phyloP scores from a whole-genome alignment of 345 rosid species.

The Lenwebbia sp. region DNA sequence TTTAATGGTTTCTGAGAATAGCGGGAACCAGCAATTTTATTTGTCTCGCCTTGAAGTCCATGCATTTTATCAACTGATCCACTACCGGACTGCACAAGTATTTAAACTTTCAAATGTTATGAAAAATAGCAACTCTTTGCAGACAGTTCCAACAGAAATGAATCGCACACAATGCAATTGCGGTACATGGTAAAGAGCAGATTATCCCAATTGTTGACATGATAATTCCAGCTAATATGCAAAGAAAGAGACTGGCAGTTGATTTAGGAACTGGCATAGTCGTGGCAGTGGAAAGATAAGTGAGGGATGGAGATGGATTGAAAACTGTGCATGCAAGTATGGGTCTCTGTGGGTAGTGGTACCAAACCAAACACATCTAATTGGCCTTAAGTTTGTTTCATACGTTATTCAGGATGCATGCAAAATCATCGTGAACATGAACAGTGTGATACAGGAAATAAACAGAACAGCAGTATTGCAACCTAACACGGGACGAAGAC shows the following conservation, averaged over 20 bases:
- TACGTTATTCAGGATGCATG: neutral
- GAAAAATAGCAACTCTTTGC: neutral
- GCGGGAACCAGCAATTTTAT: slow-evolving; percentile 14
- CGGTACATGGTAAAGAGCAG: neutral
- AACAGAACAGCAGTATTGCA: neutral
- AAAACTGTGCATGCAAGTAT: neutral
- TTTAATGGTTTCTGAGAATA: slow-evolving; percentile 43
- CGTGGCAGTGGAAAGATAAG: neutral
- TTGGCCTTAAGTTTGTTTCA: neutral
- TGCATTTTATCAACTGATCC: slow-evolving; percentile 16
- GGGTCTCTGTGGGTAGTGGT: neutral
- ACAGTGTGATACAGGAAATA: neutral
- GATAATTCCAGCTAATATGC: neutral
- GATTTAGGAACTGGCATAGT: neutral
- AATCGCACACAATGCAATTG: neutral
- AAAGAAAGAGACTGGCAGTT: neutral
- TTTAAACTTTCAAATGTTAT: neutral
- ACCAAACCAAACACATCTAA: neutral
- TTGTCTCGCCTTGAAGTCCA: slow-evolving; percentile 17
- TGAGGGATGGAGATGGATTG: neutral
- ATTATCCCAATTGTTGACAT: neutral
- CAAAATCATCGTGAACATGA: neutral
- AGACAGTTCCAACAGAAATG: neutral
- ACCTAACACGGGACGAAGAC: neutral
- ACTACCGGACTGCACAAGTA: slow-evolving; percentile 31